Evolutionary conservation across 768 basidiomycete genomes (phyloP), one percentile per base, ranked within the genome.

Genomic region (Leccinellum luteum): DNA sequence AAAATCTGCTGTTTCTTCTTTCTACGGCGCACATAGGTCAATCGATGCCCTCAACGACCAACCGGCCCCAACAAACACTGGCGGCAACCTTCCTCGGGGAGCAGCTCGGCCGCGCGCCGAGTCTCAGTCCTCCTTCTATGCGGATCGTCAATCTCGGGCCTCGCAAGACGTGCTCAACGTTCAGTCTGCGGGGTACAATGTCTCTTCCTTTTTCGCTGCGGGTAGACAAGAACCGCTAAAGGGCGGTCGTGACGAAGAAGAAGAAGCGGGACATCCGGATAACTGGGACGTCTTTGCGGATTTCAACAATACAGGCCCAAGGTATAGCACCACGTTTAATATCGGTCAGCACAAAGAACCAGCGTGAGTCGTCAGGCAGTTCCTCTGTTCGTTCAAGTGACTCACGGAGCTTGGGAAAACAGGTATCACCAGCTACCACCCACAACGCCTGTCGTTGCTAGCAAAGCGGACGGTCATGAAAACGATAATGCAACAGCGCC

Each of bases 231-330:
- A 90, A 67, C 91, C 91, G 6, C 71, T 92, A 60, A 90, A 90
- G 68, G 86, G 85, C 9, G 89, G 85, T n/a, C 74, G 79, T 54
- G 90, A 91, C 61, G 90, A 92, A 67, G 84, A 86, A 63, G 81
- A 81, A 58, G 76, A 76, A 45, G 71, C 62, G 8, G 70, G 65
- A n/a, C 65, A 66, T 25, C 76, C 74, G 44, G 77, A 74, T 15
- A 77, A 78, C 32, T 92, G 89, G 85, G 89, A 94, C 69, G 85
- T 94, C 47, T 93, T 85, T 68, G 89, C 92, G 21, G 92, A 94
- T 73, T 94, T 94, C 73, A 94, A 94, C 75, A 94, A 94, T 64
- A 71, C 83, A 6, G 92, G 92, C 2, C 92, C 90, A 21, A 77
- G 81, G 55, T 93, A 93, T 64, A 89, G 87, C 65, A 74, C 78